A percentile compares a stretch with the other conserved stretches of the same genome.
phyloP scores from a whole-genome alignment of 371 early-diverging fungal species.

The Mortierella sp. region DNA sequence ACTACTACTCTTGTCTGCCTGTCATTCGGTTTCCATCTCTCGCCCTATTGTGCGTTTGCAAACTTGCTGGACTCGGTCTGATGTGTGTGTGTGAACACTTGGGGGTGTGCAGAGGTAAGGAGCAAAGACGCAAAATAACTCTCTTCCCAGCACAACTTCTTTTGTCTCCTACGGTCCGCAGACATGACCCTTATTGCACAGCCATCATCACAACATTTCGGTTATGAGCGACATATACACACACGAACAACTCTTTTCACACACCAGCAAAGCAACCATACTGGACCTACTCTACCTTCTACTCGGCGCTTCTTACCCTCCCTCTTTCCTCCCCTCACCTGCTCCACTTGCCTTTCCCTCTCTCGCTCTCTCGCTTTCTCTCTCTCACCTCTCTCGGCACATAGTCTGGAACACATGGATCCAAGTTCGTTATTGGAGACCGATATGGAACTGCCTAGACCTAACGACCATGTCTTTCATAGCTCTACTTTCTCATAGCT shows the following conservation, averaged over 20 bases:
- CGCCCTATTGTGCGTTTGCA: not conserved
- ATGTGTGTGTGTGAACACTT: not conserved
- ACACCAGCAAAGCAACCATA: not conserved
- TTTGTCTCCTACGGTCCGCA: not conserved
- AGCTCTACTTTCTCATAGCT: constrained; percentile 73
- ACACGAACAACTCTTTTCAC: not conserved
- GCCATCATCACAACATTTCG: not conserved
- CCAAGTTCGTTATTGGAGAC: too few relatives aligned
- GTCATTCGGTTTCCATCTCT: constrained; percentile 1
- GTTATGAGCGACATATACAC: not conserved
- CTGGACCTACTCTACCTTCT: too few relatives aligned
- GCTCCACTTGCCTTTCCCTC: too few relatives aligned
- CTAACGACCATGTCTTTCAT: constrained; percentile 2
- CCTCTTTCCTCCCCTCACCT: too few relatives aligned
- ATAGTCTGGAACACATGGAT: too few relatives aligned
- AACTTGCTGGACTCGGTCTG: not conserved
- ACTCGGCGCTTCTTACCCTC: too few relatives aligned
- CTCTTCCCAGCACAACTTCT: too few relatives aligned
- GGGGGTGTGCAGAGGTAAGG: constrained; percentile 29
- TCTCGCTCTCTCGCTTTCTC: too few relatives aligned
- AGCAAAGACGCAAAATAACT: constrained; percentile 1
- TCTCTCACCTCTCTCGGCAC: too few relatives aligned
- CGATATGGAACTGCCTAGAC: too few relatives aligned
- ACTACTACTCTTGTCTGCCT: not conserved
- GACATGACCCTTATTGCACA: not conserved